A percentile compares a stretch with the other conserved stretches of the same genome.
phyloP scores from a whole-genome alignment of 2,329 filamentous ascomycete species.

The Periconia macrospinosa region DNA sequence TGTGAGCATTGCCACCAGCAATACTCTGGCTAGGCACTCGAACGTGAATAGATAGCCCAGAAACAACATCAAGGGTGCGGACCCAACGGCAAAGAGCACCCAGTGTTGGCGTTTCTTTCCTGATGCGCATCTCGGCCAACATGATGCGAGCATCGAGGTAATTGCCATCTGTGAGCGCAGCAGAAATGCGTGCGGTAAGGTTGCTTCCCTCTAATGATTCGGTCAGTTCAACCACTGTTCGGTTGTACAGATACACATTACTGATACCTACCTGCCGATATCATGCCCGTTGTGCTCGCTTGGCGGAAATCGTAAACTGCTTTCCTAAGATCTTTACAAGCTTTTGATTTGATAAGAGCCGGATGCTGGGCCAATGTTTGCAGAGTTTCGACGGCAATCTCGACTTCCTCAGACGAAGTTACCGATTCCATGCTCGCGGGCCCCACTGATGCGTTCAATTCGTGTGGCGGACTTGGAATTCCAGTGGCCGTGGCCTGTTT shows the following conservation, averaged over 20 bases:
- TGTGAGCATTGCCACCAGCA: slow-evolving; percentile 48
- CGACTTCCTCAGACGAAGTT: slow-evolving; percentile 58
- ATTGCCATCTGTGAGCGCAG: slow-evolving; percentile 65
- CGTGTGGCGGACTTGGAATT: neutral
- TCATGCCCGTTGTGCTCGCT: slow-evolving; percentile 68
- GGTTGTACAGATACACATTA: slow-evolving; percentile 8
- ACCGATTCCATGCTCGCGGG: neutral
- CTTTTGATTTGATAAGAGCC: slow-evolving; percentile 66
- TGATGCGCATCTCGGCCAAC: slow-evolving; percentile 70
- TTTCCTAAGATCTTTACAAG: slow-evolving; percentile 66
- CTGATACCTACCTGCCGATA: slow-evolving; percentile 51
- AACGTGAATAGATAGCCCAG: slow-evolving; percentile 62
- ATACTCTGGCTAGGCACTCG: slow-evolving; percentile 41
- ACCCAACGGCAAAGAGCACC: slow-evolving; percentile 74
- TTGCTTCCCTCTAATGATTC: slow-evolving; percentile 56
- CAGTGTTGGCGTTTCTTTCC: slow-evolving; percentile 66
- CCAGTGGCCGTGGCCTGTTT: neutral
- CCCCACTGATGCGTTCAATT: neutral
- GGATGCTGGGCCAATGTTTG: slow-evolving; percentile 62
- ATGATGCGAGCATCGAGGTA: slow-evolving; percentile 67
- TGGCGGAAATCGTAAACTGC: slow-evolving; percentile 71
- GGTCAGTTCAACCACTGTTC: neutral
- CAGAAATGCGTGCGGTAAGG: slow-evolving; percentile 67
- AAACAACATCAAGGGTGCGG: slow-evolving; percentile 69
- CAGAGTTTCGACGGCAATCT: slow-evolving; percentile 68